Evolutionary conservation across 2,329 filamentous ascomycete species (phyloP).

Genomic region (Colletotrichum endophyticum): DNA sequence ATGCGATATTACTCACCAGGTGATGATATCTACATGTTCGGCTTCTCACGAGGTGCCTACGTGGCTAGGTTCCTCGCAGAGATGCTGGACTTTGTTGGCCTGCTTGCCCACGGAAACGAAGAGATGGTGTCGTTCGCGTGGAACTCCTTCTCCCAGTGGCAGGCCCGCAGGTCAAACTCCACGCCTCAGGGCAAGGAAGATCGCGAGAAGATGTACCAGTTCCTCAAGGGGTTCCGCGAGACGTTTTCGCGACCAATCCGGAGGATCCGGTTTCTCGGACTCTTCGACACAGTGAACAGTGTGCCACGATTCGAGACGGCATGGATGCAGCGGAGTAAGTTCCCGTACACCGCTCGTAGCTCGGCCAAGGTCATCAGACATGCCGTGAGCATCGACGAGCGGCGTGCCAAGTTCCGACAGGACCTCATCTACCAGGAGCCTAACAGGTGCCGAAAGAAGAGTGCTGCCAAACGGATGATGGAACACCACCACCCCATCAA

Average conservation of each 20-base stretch:
- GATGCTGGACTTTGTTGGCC: constrained; percentile 83
- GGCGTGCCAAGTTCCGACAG: constrained; percentile 74
- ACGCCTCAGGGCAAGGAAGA: constrained; percentile 44
- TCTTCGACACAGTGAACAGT: constrained; percentile 85
- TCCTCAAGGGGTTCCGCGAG: constrained; percentile 81
- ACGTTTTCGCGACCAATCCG: constrained; percentile 80
- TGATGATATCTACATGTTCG: constrained; percentile 74
- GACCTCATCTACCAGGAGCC: constrained; percentile 66
- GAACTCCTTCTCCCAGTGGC: constrained; percentile 81
- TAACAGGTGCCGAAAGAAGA: constrained; percentile 26
- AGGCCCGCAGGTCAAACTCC: constrained; percentile 55
- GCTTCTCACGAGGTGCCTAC: constrained; percentile 76
- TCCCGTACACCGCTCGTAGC: constrained; percentile 68
- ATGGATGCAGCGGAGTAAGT: constrained; percentile 81
- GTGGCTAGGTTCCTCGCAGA: constrained; percentile 79
- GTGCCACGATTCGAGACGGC: constrained; percentile 77
- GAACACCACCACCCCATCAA: constrained; percentile 20
- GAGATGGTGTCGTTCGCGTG: constrained; percentile 86
- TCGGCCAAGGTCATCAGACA: constrained; percentile 69
- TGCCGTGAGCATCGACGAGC: constrained; percentile 73
- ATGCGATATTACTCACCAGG: constrained; percentile 74
- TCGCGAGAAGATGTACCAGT: constrained; percentile 69
- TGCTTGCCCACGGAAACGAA: constrained; percentile 82
- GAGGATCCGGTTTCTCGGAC: constrained; percentile 75
- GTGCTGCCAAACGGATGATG: constrained; percentile 25